A percentile compares a stretch with the other conserved stretches of the same genome.
These are phyloP conservation scores for Wolfiporia cocos DNA, from an alignment of 1,284 basidiomycete genomes.

Conservation along the genomic window DNA sequence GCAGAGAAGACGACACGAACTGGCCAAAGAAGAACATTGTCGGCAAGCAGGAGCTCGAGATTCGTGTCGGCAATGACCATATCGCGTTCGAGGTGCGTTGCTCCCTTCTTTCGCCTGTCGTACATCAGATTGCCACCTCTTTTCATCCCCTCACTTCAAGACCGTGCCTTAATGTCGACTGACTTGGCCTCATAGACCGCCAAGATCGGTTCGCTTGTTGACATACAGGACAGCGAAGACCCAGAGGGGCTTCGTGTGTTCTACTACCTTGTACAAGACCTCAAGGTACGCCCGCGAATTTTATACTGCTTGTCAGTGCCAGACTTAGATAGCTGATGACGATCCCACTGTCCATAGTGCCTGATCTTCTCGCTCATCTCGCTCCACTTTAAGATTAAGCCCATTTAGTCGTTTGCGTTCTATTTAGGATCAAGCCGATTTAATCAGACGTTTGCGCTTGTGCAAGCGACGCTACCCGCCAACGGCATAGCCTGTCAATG, in stretches of 20 bases:
- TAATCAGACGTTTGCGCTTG: too few species aligned
- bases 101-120: not conserved
- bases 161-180: too few species aligned
- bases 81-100: slow-evolving; percentile 87
- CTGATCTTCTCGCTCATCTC: slow-evolving; percentile 97
- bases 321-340: too few species aligned
- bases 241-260: slow-evolving; percentile 98
- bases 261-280: slow-evolving; percentile 97
- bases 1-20: slow-evolving; percentile 93
- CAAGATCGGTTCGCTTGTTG: slow-evolving; percentile 94
- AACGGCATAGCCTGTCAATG: too few species aligned
- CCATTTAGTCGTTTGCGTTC: slow-evolving; percentile 68
- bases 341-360: slow-evolving; percentile 67
- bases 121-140: not conserved
- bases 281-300: slow-evolving; percentile 59
- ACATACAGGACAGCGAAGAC: slow-evolving; percentile 96
- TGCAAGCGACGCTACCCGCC: too few species aligned
- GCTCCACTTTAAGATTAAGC: slow-evolving; percentile 99
- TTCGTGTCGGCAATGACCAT: slow-evolving; percentile 91
- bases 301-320: too few species aligned
- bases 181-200: slow-evolving; percentile 72
- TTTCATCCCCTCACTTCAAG: too few species aligned
- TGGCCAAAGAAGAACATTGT: slow-evolving; percentile 99
- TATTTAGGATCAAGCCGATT: too few species aligned
- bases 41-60: slow-evolving; percentile 96